Conservation (phyloP, 1,284 basidiomycete genomes). For the Boletus mariae region DNA sequence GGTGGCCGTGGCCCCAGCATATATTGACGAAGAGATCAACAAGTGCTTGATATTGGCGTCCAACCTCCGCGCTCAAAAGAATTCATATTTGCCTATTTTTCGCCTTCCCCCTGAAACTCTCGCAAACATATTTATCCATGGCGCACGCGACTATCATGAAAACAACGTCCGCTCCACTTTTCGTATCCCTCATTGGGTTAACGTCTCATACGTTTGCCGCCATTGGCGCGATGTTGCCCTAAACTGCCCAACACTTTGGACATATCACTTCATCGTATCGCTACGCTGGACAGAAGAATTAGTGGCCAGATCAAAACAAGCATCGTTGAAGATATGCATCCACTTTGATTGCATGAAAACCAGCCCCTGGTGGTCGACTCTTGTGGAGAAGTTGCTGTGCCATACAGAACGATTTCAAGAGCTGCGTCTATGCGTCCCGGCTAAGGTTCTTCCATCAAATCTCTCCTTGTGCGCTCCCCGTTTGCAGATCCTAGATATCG, state of each 20-base stretch:
- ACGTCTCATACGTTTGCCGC: not conserved
- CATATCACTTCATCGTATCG: not conserved
- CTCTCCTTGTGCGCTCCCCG: slow-evolving; percentile 5
- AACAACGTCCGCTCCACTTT: not conserved
- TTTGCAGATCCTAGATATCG: not conserved
- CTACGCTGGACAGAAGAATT: not conserved
- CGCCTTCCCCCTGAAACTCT: not conserved
- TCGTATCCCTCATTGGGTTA: not conserved
- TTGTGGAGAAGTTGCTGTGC: not conserved
- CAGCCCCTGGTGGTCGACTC: not conserved
- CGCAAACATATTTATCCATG: not conserved
- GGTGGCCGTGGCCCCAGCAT: no score
- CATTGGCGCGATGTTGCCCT: not conserved
- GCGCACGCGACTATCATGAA: not conserved
- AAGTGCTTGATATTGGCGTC: not conserved
- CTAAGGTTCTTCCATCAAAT: not conserved
- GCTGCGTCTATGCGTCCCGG: not conserved
- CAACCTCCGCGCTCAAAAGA: not conserved
- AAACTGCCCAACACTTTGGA: not conserved
- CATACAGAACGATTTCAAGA: not conserved
- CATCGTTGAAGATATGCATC: not conserved
- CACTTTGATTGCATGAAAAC: slow-evolving; percentile 5
- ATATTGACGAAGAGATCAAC: not conserved
- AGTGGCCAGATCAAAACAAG: not conserved
- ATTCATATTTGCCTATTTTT: not conserved